Percentiles rank a stretch among this genome's conserved stretches.
Evolutionary conservation across 2,329 filamentous ascomycete species (phyloP).

Genomic region (Alternaria tenuissima): DNA sequence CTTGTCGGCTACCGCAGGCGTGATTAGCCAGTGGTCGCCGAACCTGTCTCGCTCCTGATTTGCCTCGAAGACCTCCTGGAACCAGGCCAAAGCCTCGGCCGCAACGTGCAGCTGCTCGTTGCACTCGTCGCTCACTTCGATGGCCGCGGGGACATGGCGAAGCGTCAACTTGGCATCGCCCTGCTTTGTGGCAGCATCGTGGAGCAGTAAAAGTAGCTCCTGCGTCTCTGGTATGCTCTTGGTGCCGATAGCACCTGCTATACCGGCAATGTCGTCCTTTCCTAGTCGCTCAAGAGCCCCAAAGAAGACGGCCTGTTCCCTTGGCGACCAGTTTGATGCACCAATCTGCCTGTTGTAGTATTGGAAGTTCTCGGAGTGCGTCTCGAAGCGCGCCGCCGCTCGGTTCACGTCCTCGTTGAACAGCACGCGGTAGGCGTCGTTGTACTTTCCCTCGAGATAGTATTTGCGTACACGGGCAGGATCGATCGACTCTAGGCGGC

Average conservation of each 20-base stretch:
- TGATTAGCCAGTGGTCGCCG: conserved; percentile 72
- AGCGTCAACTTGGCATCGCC: conserved; percentile 49
- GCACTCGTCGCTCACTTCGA: conserved; percentile 74
- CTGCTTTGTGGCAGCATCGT: conserved; percentile 56
- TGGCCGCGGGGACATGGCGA: conserved; percentile 72
- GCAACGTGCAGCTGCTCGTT: conserved; percentile 71
- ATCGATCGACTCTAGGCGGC: conserved; percentile 30
- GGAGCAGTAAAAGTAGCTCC: conserved; percentile 72
- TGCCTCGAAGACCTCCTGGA: conserved; percentile 71
- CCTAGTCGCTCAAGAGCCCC: conserved; percentile 70
- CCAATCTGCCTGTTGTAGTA: conserved; percentile 68
- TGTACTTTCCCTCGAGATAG: conserved; percentile 54
- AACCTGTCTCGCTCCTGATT: conserved; percentile 67
- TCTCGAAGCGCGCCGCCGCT: conserved; percentile 28
- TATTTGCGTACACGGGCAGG: conserved; percentile 26
- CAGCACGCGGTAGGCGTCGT: conserved; percentile 52
- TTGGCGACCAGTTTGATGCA: conserved; percentile 71
- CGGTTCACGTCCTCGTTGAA: conserved; percentile 43
- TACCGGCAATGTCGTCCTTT: conserved; percentile 66
- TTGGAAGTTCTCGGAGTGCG: conserved; percentile 6
- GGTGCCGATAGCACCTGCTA: conserved; percentile 69
- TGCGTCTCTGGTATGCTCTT: conserved; percentile 80
- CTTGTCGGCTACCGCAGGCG: conserved; percentile 47
- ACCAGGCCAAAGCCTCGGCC: conserved; percentile 70
- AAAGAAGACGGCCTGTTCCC: conserved; percentile 78